These are phyloP conservation scores for Mucor plumbeus DNA, from an alignment of 371 early-diverging fungal species.

Conservation along the genomic window DNA sequence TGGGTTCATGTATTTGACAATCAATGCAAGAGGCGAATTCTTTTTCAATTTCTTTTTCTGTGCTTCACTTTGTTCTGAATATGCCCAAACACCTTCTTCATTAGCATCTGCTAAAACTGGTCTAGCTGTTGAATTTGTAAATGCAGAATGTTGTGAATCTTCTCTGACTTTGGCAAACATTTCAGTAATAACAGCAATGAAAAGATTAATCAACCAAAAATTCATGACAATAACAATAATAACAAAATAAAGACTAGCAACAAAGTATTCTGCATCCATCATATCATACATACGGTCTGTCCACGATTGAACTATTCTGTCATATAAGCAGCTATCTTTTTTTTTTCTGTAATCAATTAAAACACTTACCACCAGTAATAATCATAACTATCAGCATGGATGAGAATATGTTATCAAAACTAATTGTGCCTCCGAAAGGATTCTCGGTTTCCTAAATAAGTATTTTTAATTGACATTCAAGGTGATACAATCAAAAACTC, in stretches of 20 bases:
- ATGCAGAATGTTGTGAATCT: slow-evolving; percentile 70
- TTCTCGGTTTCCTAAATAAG: slow-evolving; percentile 50
- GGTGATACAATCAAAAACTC: not conserved
- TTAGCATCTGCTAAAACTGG: slow-evolving; percentile 50
- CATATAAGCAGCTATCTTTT: not conserved
- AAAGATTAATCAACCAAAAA: slow-evolving; percentile 73
- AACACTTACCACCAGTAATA: slow-evolving; percentile 48
- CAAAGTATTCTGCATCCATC: slow-evolving; percentile 69
- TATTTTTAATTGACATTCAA: not conserved
- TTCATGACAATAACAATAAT: slow-evolving; percentile 69
- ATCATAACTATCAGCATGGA: slow-evolving; percentile 67
- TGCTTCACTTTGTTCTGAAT: slow-evolving; percentile 25
- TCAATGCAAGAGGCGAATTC: slow-evolving; percentile 12
- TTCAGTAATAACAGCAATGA: slow-evolving; percentile 74
- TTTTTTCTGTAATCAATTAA: not conserved
- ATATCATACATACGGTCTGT: slow-evolving; percentile 72
- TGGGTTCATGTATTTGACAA: slow-evolving; percentile 43
- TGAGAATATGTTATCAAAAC: slow-evolving; percentile 64
- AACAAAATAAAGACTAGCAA: slow-evolving; percentile 66
- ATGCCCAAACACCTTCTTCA: slow-evolving; percentile 55
- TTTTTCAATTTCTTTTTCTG: slow-evolving; percentile 17
- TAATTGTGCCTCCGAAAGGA: slow-evolving; percentile 56
- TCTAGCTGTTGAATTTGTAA: slow-evolving; percentile 51
- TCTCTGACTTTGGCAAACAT: slow-evolving; percentile 77
- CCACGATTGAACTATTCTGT: slow-evolving; percentile 65